Conservation (phyloP, 257 asterid species). For the Solanum tarapatanum region DNA sequence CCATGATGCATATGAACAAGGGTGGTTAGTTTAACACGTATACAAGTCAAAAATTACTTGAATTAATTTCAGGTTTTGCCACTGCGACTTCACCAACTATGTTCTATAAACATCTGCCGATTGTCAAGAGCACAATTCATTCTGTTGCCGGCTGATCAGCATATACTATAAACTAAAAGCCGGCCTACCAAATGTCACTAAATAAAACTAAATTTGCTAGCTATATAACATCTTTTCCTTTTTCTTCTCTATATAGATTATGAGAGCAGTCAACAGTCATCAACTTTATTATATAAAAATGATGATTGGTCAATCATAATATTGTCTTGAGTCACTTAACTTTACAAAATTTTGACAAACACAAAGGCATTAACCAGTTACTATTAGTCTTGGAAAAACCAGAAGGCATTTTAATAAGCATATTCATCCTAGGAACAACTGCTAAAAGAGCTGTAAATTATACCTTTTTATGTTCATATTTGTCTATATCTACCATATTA, state of each 20-base stretch:
- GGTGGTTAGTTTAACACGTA: neutral
- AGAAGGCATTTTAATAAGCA: neutral
- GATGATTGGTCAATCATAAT: neutral
- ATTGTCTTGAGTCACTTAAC: neutral
- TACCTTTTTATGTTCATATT: neutral
- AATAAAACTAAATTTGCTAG: neutral
- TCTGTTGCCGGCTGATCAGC: neutral
- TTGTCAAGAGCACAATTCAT: neutral
- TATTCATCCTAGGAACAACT: neutral
- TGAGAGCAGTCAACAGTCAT: neutral
- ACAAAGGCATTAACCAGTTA: neutral
- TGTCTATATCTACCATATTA: neutral
- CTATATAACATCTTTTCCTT: neutral
- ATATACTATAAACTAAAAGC: neutral
- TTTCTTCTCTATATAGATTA: neutral
- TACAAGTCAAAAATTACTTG: neutral
- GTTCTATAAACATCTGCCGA: neutral
- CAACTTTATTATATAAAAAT: neutral
- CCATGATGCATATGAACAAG: neutral
- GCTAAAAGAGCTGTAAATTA: neutral
- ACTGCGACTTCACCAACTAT: neutral
- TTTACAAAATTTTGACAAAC: neutral
- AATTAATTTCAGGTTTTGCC: neutral
- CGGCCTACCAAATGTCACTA: neutral
- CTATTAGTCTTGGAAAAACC: neutral